A percentile compares a stretch with the other conserved stretches of the same genome.
These are phyloP conservation scores for Purpureocillium lavendulum DNA, from an alignment of 2,329 filamentous ascomycete species.

Conservation along the genomic window DNA sequence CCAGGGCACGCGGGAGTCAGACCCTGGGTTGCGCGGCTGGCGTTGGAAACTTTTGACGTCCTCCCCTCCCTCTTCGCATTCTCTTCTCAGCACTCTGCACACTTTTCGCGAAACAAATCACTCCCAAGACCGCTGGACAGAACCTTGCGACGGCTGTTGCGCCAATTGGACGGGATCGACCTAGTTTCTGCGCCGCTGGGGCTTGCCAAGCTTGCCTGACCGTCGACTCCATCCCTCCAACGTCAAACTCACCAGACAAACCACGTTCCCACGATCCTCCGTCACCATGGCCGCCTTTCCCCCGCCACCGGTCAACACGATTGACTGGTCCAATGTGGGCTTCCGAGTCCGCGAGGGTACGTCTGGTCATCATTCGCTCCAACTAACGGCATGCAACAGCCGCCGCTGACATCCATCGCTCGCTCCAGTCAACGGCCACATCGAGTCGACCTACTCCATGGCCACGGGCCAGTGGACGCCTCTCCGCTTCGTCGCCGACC, in stretches of 20 bases:
- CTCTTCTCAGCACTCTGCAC: no score
- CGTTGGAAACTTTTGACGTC: no score
- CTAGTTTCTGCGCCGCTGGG: no score
- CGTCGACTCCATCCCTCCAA: no score
- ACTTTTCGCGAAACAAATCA: no score
- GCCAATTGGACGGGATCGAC: no score
- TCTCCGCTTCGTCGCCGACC: constrained; percentile 72
- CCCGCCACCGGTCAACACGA: constrained; percentile 68
- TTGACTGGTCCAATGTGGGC: constrained; percentile 91
- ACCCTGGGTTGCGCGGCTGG: no score
- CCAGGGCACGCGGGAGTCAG: no score
- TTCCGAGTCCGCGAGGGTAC: constrained; percentile 86
- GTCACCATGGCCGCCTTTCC: constrained; percentile 53
- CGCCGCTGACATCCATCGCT: not conserved
- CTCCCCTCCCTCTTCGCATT: no score
- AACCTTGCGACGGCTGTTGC: no score
- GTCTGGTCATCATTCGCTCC: constrained; percentile 9
- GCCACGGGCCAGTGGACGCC: constrained; percentile 69
- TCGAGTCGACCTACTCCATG: constrained; percentile 76
- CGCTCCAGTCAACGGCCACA: constrained; percentile 77
- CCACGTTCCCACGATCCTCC: not conserved
- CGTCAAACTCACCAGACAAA: not conserved
- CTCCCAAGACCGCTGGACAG: no score
- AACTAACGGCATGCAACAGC: not conserved
- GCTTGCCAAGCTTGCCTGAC: no score